A percentile compares a stretch with the other conserved stretches of the same genome.
Conservation (phyloP, 2,329 filamentous ascomycete species). For the Furcasterigmium sp. region DNA sequence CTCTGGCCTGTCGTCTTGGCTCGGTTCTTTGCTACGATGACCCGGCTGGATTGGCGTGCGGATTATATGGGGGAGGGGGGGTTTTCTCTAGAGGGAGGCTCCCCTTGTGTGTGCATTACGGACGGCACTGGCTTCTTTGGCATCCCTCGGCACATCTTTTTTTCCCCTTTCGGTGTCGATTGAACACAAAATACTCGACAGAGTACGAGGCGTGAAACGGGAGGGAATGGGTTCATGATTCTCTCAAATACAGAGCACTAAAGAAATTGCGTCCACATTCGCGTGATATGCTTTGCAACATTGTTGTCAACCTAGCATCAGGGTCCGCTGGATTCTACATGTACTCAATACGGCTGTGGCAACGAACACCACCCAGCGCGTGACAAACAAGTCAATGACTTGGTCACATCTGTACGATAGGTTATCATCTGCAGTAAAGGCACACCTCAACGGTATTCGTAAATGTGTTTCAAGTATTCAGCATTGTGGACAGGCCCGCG, state of each 20-base stretch:
- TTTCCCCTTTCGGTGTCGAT: constrained; percentile 3
- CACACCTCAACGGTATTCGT: too few relatives aligned
- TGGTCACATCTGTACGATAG: too few relatives aligned
- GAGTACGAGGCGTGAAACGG: constrained; percentile 14
- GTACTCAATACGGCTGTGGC: too few relatives aligned
- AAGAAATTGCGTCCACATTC: constrained; percentile 2
- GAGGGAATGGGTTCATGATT: constrained; percentile 15
- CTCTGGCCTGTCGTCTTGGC: neutral
- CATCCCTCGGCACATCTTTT: constrained; percentile 9
- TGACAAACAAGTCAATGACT: too few relatives aligned
- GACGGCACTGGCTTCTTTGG: constrained; percentile 8
- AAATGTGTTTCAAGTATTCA: too few relatives aligned
- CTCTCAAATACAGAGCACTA: constrained; percentile 14
- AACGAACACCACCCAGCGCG: too few relatives aligned
- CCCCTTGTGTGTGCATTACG: constrained; percentile 10
- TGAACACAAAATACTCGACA: constrained; percentile 10
- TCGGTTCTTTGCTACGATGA: neutral
- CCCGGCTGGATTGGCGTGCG: neutral
- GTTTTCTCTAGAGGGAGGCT: constrained; percentile 16
- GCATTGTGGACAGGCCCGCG: too few relatives aligned
- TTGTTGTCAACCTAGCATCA: too few relatives aligned
- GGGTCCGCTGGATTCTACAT: too few relatives aligned
- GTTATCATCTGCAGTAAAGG: too few relatives aligned
- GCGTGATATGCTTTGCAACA: too few relatives aligned
- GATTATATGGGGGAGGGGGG: neutral